These are phyloP conservation scores for Xylariales sp. DNA, from an alignment of 2,329 filamentous ascomycete genomes.

Conservation along the genomic window DNA sequence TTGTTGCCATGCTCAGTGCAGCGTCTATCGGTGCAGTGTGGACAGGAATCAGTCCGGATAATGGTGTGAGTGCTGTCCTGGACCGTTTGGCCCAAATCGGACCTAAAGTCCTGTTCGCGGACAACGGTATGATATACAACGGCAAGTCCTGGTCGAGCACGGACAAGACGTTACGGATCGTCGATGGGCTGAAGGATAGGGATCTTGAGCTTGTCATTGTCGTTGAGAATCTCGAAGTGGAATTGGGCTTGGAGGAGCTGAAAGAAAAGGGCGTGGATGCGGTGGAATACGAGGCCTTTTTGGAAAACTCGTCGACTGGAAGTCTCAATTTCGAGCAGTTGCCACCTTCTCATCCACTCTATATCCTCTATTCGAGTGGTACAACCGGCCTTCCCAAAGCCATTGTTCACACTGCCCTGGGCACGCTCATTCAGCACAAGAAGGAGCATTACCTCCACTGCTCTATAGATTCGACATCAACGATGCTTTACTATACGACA, in stretches of 20 bases:
- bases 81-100: conserved; percentile 83
- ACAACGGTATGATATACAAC: conserved; percentile 88
- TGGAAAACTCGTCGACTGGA: conserved; percentile 35
- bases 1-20: conserved; percentile 83
- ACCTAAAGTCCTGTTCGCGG: conserved; percentile 76
- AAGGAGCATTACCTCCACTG: conserved; percentile 91
- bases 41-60: conserved; percentile 92
- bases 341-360: conserved; percentile 80
- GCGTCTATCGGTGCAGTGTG: conserved; percentile 82
- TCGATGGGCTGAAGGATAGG: conserved; percentile 52
- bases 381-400: conserved; percentile 87
- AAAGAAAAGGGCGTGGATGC: conserved; percentile 33
- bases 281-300: conserved; percentile 40
- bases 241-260: conserved; percentile 38
- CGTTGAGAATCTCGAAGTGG: conserved; percentile 59
- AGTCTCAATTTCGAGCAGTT: conserved; percentile 69
- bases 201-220: conserved; percentile 68
- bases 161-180: conserved; percentile 74
- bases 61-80: conserved; percentile 82
- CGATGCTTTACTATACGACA: conserved; percentile 90
- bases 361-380: conserved; percentile 89
- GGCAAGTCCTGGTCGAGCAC: conserved; percentile 81
- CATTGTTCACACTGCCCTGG: conserved; percentile 86
- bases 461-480: conserved; percentile 66
- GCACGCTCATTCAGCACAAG: conserved; percentile 92